A percentile compares a stretch with the other conserved stretches of the same genome.
These are phyloP conservation scores for Aureobasidium sp. DNA, from an alignment of 2,329 filamentous ascomycete genomes.

Conservation along the genomic window DNA sequence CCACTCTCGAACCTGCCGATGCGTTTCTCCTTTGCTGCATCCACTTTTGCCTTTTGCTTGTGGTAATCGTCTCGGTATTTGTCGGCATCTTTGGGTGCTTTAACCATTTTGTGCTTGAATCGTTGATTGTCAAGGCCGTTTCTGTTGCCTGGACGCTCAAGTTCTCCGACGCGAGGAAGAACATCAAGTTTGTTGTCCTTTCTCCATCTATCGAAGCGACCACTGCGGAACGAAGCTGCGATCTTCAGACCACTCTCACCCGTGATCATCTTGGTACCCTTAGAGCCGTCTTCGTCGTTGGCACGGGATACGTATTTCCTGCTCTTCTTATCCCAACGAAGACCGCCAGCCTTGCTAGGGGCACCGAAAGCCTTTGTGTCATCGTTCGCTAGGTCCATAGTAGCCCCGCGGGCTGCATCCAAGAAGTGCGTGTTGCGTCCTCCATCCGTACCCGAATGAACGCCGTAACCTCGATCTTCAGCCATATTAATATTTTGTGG, in stretches of 20 bases:
- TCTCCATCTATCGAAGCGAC: constrained; percentile 89
- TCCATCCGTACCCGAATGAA: constrained; percentile 63
- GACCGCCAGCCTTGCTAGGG: constrained; percentile 57
- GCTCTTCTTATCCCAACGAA: constrained; percentile 96
- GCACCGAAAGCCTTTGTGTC: constrained; percentile 77
- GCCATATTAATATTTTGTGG: constrained; percentile 72
- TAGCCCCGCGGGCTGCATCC: constrained; percentile 73
- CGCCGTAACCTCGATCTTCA: constrained; percentile 88
- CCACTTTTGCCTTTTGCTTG: constrained; percentile 80
- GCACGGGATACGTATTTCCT: constrained; percentile 88
- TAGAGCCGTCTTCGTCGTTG: constrained; percentile 92
- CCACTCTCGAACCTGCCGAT: constrained; percentile 55
- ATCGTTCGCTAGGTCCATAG: constrained; percentile 91
- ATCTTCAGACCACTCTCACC: constrained; percentile 96
- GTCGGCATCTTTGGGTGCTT: constrained; percentile 88
- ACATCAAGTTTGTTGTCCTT: constrained; percentile 74
- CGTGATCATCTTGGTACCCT: constrained; percentile 63
- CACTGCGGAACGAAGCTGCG: constrained; percentile 84
- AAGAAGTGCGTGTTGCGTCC: constrained; percentile 65
- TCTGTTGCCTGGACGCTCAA: constrained; percentile 46
- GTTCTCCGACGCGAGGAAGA: constrained; percentile 75
- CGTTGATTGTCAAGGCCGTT: constrained; percentile 36
- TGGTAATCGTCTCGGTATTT: constrained; percentile 87
- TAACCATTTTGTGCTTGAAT: constrained; percentile 81
- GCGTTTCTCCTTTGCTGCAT: constrained; percentile 78